Evolutionary conservation across 176 grass and related monocot genomes (phyloP), one percentile per base, ranked within the genome.

Genomic region (Hyparrhenia diplandra): DNA sequence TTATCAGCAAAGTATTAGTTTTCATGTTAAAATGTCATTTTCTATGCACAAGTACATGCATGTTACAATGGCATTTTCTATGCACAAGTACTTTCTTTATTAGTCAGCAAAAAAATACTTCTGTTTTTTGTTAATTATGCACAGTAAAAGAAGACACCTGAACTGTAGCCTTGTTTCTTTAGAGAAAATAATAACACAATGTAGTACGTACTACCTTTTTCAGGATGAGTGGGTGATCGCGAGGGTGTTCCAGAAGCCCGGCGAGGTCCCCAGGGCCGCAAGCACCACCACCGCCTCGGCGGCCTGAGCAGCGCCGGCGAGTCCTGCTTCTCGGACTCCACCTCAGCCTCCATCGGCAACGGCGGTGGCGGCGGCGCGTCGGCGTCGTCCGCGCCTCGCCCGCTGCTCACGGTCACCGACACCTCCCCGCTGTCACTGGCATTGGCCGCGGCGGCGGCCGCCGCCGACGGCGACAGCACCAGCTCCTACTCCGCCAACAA

Each of bases 161-260:
- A 57, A 57, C 54, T 57, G 54, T 57, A 57, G 54, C 20, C 10
- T 57, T 57, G 52, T n/a, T 57, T 55, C 20, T 55, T 20, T 55
- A n/a, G n/a, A n/a, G n/a, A 5, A 55, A 1, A 2, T 21, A 21
- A 17, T 37, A 6, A 49, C 47, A 51, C 47, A n/a, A n/a, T n/a
- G n/a, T n/a, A n/a, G n/a, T n/a, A n/a, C n/a, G n/a, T n/a, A n/a
- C n/a, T n/a, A n/a, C n/a, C n/a, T n/a, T n/a, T 37, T 74, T 1
- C 77, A 99, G 96, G 96, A 99, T 7, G 96, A 99, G 85, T 99
- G 96, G 96, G 96, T 99, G 45, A 87, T 99, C 34, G 85, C 90
- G 0, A 79, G 89, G 75, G 83, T 99, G 59, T 95, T 99, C 82
- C 88, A 90, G 72, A 99, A 99, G 77, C 84, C 82, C 25, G 84